Evolutionary conservation across 2,329 filamentous ascomycete species (phyloP).

Genomic region (Davidsoniella eucalypti): DNA sequence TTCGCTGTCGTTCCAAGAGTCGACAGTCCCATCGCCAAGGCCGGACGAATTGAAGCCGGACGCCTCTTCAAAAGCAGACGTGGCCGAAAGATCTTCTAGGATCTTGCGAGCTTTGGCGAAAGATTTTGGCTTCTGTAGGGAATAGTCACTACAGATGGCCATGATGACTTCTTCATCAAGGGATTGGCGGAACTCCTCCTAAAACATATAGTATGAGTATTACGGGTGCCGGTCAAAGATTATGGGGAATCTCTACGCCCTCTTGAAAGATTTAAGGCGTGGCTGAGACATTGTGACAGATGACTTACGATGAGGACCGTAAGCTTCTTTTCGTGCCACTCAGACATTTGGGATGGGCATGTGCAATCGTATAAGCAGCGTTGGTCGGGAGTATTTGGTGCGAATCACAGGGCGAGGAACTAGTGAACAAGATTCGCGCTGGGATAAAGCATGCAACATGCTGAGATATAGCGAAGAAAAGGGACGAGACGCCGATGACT

Average conservation of each 20-base stretch:
- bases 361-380: background rate
- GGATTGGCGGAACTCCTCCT: constrained; percentile 57
- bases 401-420: background rate
- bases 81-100: constrained; percentile 48
- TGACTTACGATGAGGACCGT: constrained; percentile 3
- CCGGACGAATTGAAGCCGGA: constrained; percentile 64
- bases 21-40: constrained; percentile 19
- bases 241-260: too few species aligned
- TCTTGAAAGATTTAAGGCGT: too few species aligned
- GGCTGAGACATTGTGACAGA: background rate
- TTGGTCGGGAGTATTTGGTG: background rate
- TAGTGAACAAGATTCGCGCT: background rate
- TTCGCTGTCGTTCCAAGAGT: constrained; percentile 11
- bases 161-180: constrained; percentile 65
- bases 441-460: background rate
- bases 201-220: background rate
- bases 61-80: constrained; percentile 50
- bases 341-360: constrained; percentile 3
- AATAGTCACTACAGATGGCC: constrained; percentile 59
- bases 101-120: constrained; percentile 34
- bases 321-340: background rate
- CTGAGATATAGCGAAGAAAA: background rate
- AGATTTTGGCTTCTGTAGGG: constrained; percentile 39
- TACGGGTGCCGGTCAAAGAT: too few species aligned
- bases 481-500: too few species aligned